Percentiles rank a stretch among this genome's conserved stretches.
Evolutionary conservation across 768 basidiomycete genomes (phyloP).

Genomic region (Calocybe cyanea): DNA sequence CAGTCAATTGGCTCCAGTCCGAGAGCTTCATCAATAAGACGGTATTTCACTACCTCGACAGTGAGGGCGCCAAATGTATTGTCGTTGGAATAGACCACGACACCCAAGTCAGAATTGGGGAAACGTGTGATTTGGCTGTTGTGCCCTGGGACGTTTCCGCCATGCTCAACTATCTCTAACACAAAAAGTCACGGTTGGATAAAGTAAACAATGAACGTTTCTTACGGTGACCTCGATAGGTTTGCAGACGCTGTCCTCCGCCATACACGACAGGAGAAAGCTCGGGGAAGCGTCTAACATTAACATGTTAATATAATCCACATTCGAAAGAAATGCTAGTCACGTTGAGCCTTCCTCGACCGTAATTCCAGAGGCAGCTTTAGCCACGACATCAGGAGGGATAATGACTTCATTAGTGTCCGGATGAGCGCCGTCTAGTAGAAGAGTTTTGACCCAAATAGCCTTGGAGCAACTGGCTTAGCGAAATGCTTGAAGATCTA

Average conservation of each 20-base stretch:
- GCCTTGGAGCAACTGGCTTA: conserved; percentile 2
- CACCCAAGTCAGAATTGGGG: conserved; percentile 8
- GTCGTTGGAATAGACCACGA: conserved; percentile 14
- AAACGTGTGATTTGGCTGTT: conserved; percentile 15
- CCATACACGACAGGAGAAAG: conserved; percentile 24
- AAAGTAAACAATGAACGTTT: neutral
- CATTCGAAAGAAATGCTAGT: neutral
- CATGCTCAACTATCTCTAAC: conserved; percentile 17
- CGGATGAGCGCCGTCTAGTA: conserved; percentile 20
- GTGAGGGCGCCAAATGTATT: conserved; percentile 7
- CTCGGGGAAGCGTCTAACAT: conserved; percentile 15
- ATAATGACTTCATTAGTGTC: conserved; percentile 21
- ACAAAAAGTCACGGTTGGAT: conserved; percentile 1
- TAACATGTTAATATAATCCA: neutral
- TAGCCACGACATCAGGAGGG: conserved; percentile 19
- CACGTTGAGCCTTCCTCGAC: conserved; percentile 14
- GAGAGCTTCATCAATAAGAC: conserved; percentile 12
- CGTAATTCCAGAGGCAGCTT: conserved; percentile 20
- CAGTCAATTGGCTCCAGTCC: conserved; percentile 11
- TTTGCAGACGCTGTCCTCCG: conserved; percentile 20
- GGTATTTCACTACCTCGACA: conserved; percentile 2
- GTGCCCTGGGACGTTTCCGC: conserved; percentile 21
- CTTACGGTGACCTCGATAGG: conserved; percentile 26
- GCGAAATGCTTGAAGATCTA: too few species aligned
- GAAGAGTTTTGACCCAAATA: conserved; percentile 19